These are phyloP conservation scores for Simplicillium aogashimaense DNA, from an alignment of 2,329 filamentous ascomycete genomes.

Conservation along the genomic window DNA sequence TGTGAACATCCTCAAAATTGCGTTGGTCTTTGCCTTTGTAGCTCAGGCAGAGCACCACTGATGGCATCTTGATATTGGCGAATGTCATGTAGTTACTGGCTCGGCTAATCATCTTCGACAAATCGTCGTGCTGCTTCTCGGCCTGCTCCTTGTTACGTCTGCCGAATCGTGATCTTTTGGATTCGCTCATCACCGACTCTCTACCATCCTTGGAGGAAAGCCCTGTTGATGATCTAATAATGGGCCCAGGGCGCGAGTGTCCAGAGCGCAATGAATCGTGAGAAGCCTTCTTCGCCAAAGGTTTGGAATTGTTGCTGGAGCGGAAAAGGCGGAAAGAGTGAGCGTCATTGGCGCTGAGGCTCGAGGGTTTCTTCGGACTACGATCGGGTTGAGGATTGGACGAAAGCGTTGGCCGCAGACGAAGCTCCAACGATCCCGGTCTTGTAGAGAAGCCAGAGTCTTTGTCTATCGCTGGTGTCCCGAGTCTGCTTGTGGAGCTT, in stretches of 20 bases:
- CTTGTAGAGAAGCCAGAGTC: conserved; percentile 46
- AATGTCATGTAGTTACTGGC: conserved; percentile 98
- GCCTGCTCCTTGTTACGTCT: conserved; percentile 39
- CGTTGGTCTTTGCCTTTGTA: conserved; percentile 95
- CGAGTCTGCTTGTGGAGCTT: conserved; percentile 26
- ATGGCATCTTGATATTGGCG: conserved; percentile 87
- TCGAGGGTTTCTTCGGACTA: conserved; percentile 35
- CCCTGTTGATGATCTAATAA: conserved; percentile 37
- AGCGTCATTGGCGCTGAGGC: conserved; percentile 37
- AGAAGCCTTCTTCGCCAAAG: conserved; percentile 41
- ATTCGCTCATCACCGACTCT: conserved; percentile 25
- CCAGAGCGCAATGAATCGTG: conserved; percentile 42
- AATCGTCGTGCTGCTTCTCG: conserved; percentile 66
- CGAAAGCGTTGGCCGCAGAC: conserved; percentile 72
- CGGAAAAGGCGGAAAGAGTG: conserved; percentile 44
- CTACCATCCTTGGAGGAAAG: conserved; percentile 28
- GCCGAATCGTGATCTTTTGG: conserved; percentile 46
- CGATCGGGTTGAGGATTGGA: conserved; percentile 33
- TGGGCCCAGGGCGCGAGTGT: conserved; percentile 27
- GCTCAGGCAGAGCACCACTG: conserved; percentile 87
- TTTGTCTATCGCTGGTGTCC: conserved; percentile 28
- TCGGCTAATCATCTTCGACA: conserved; percentile 92
- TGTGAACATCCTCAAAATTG: conserved; percentile 93
- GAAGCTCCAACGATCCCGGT: conserved; percentile 67
- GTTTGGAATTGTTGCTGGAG: conserved; percentile 30